Evolutionary conservation across 768 basidiomycete species (phyloP).

Genomic region (Crassisporium funariophilum): DNA sequence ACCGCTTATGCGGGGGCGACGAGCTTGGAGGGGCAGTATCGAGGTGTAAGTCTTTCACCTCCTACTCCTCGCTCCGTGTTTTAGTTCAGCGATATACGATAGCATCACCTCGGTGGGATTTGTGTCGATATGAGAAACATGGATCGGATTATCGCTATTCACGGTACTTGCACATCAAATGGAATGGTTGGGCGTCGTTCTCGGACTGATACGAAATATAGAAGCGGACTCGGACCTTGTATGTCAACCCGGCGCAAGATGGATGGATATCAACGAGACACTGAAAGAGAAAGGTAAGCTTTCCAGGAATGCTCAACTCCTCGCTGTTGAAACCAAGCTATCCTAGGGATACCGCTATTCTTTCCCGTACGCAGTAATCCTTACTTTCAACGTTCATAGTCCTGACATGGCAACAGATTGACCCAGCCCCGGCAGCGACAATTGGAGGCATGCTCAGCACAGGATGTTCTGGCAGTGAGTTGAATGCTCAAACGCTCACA

Average conservation of each 20-base stretch:
- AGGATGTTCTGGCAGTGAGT: constrained; percentile 79
- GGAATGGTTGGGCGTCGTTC: not conserved
- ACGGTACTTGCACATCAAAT: constrained; percentile 43
- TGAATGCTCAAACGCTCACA: not conserved
- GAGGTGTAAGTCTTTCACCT: constrained; percentile 47
- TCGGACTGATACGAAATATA: constrained; percentile 25
- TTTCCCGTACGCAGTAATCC: constrained; percentile 66
- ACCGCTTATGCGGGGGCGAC: constrained; percentile 83
- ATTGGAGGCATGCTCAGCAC: constrained; percentile 88
- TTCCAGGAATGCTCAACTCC: not conserved
- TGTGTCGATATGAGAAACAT: constrained; percentile 80
- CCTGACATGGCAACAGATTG: constrained; percentile 46
- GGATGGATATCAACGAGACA: constrained; percentile 73
- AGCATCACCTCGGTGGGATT: constrained; percentile 61
- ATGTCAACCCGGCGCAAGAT: constrained; percentile 71
- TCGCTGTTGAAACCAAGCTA: not conserved
- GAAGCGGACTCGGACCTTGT: constrained; percentile 73
- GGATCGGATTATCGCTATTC: constrained; percentile 75
- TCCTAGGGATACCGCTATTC: constrained; percentile 78
- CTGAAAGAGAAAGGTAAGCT: constrained; percentile 58
- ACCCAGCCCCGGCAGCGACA: constrained; percentile 78
- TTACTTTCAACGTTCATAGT: not conserved
- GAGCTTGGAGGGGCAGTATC: constrained; percentile 76
- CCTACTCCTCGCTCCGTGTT: not conserved
- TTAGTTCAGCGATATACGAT: not conserved